A percentile compares a stretch with the other conserved stretches of the same genome.
phyloP scores from a whole-genome alignment of 345 rosid species.

The Nephelium lappaceum region DNA sequence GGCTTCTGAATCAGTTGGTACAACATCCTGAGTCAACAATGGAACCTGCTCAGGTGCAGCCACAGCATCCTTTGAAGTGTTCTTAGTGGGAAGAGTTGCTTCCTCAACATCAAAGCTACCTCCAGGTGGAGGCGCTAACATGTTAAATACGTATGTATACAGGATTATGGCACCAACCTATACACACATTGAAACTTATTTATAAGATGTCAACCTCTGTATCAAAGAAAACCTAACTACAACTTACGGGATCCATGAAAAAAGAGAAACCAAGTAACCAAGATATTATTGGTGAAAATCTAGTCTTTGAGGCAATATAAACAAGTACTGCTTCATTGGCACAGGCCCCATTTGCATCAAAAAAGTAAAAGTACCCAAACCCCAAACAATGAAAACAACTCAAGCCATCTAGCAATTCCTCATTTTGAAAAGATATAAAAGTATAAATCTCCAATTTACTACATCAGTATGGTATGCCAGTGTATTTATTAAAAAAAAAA shows the following conservation, averaged over 20 bases:
- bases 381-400: neutral
- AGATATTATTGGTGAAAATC: neutral
- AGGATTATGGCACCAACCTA: conserved; percentile 99
- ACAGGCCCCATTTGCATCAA: conserved; percentile 1
- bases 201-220: neutral
- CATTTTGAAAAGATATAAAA: neutral
- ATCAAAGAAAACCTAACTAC: neutral
- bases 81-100: conserved; percentile 56
- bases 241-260: neutral
- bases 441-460: neutral
- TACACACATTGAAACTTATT: conserved; percentile 28
- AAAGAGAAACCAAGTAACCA: conserved; percentile 3
- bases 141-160: conserved; percentile 89
- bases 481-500: neutral
- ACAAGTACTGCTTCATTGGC: neutral
- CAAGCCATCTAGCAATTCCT: neutral
- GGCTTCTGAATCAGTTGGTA: conserved; percentile 31
- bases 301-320: neutral
- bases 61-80: conserved; percentile 42
- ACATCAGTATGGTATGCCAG: too few species aligned
- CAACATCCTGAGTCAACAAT: conserved; percentile 53
- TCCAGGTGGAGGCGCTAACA: conserved; percentile 94
- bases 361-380: neutral
- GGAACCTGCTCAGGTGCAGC: conserved; percentile 70
- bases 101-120: conserved; percentile 77